These are phyloP conservation scores for Pseudognaphalium luteoalbum DNA, from an alignment of 129 eudicot genomes.

Conservation along the genomic window DNA sequence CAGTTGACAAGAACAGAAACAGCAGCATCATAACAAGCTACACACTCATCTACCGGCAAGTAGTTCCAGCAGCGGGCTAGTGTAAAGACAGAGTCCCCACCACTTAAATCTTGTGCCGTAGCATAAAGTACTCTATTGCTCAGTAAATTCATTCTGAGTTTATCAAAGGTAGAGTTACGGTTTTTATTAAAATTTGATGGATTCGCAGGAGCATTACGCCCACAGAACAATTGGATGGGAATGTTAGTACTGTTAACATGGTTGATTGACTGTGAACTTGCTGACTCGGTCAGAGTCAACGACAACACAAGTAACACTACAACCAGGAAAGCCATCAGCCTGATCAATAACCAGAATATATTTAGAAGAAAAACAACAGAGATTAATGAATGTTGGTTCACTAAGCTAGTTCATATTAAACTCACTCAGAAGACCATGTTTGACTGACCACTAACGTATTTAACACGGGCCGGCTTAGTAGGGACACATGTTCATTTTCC, in stretches of 20 bases:
- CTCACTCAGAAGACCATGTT: too few species aligned
- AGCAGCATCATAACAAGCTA: slow-evolving; percentile 59
- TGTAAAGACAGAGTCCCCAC: slow-evolving; percentile 52
- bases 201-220: background rate
- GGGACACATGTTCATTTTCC: too few species aligned
- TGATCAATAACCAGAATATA: background rate
- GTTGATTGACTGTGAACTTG: slow-evolving; percentile 22
- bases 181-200: slow-evolving; percentile 37
- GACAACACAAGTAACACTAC: slow-evolving; percentile 18
- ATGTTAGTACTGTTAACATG: slow-evolving; percentile 1
- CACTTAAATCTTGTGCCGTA: slow-evolving; percentile 44
- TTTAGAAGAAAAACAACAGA: background rate
- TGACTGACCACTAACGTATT: too few species aligned
- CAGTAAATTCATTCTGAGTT: slow-evolving; percentile 43
- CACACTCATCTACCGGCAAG: slow-evolving; percentile 44
- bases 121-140: slow-evolving; percentile 36
- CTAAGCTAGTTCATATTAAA: too few species aligned
- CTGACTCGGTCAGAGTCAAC: background rate
- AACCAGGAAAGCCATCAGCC: slow-evolving; percentile 22
- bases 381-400: background rate
- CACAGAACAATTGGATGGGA: slow-evolving; percentile 16
- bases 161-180: slow-evolving; percentile 43
- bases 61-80: slow-evolving; percentile 63
- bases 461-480: too few species aligned
- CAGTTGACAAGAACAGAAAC: slow-evolving; percentile 46